Evolutionary conservation across 2,329 filamentous ascomycete genomes (phyloP).

Genomic region (Fusarium hainanense): DNA sequence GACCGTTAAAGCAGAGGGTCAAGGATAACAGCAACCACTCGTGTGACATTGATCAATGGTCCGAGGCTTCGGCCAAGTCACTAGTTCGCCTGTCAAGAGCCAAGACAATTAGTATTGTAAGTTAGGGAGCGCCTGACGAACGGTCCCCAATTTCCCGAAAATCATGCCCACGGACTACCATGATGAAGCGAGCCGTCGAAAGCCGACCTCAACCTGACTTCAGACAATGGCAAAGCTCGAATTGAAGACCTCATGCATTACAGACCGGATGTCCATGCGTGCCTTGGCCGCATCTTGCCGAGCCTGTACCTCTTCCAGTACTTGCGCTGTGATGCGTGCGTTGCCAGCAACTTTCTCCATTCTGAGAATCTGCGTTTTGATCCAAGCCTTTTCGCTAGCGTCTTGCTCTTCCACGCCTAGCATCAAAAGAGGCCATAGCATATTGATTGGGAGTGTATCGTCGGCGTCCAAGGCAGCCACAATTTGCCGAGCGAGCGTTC

Average conservation of each 20-base stretch:
- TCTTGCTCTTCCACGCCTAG: conserved; percentile 66
- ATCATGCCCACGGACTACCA: neutral
- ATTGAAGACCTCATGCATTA: conserved; percentile 62
- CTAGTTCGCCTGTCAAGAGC: conserved; percentile 1
- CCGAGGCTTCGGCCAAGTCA: conserved; percentile 1
- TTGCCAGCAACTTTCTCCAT: conserved; percentile 60
- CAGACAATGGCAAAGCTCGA: conserved; percentile 64
- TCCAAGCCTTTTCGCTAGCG: conserved; percentile 60
- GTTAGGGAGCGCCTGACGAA: neutral
- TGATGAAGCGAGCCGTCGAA: neutral
- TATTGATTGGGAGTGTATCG: conserved; percentile 63
- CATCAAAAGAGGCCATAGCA: conserved; percentile 69
- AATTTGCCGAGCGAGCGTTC: conserved; percentile 59
- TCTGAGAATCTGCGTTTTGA: conserved; percentile 59
- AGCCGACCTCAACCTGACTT: neutral
- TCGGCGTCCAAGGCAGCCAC: conserved; percentile 53
- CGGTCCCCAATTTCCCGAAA: neutral
- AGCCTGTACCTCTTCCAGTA: conserved; percentile 59
- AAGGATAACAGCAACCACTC: conserved; percentile 5
- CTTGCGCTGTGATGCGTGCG: conserved; percentile 58
- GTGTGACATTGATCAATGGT: conserved; percentile 10
- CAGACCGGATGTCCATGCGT: conserved; percentile 57
- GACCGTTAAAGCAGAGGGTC: conserved; percentile 23
- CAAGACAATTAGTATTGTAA: neutral
- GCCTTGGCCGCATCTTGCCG: conserved; percentile 55